Evolutionary conservation across 2,329 filamentous ascomycete genomes (phyloP).

Genomic region (Chaetoscypha palmicola): DNA sequence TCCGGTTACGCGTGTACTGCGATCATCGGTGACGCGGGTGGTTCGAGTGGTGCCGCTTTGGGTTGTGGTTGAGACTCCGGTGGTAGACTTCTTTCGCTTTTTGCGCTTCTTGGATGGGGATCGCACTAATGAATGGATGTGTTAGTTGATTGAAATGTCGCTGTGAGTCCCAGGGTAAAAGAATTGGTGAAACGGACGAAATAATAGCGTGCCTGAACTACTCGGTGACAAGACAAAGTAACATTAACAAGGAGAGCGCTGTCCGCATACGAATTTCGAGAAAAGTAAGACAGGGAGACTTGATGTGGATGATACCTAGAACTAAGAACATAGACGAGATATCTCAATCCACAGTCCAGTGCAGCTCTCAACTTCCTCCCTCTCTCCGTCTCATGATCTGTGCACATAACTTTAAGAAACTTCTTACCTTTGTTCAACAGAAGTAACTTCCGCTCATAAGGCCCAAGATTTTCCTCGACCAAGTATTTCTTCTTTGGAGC

Average conservation of each 20-base stretch:
- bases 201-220: too few relatives aligned
- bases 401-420: neutral
- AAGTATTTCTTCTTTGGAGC: constrained; percentile 38
- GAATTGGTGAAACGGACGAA: too few relatives aligned
- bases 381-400: neutral
- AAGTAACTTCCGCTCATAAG: constrained; percentile 44
- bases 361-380: neutral
- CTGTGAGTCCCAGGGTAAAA: too few relatives aligned
- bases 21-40: neutral
- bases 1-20: neutral
- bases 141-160: too few relatives aligned
- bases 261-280: too few relatives aligned
- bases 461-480: constrained; percentile 47
- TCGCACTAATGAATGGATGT: neutral
- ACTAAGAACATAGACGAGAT: too few relatives aligned
- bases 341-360: neutral
- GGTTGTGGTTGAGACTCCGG: neutral
- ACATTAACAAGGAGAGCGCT: too few relatives aligned
- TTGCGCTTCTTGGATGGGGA: neutral
- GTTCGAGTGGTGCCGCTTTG: constrained; percentile 1
- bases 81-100: constrained; percentile 1
- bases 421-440: constrained; percentile 32
- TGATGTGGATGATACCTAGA: too few relatives aligned
- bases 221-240: too few relatives aligned
- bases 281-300: too few relatives aligned